These are phyloP conservation scores for Diutina neorugosa DNA, from an alignment of 1,139 yeast species.

Conservation along the genomic window DNA sequence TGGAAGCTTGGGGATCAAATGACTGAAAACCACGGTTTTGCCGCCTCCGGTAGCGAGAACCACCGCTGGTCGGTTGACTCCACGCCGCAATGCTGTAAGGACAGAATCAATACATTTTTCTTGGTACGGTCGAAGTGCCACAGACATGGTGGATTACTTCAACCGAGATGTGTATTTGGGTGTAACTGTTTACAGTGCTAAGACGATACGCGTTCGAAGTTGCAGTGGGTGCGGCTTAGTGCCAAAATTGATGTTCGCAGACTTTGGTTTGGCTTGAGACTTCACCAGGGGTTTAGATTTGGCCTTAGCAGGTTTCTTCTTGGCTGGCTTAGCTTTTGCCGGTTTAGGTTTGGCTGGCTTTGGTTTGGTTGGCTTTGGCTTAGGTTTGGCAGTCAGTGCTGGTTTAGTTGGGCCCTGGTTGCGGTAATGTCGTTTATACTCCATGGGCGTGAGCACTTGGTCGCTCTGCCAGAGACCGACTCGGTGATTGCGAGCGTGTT, in stretches of 20 bases:
- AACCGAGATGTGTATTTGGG: background rate
- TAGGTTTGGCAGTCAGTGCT: background rate
- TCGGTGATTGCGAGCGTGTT: constrained; percentile 40
- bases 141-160: background rate
- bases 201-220: background rate
- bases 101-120: constrained; percentile 53
- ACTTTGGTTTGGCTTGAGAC: background rate
- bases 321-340: background rate
- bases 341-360: background rate
- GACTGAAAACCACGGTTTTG: constrained; percentile 75
- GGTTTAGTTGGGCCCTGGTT: background rate
- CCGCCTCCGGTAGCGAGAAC: constrained; percentile 95
- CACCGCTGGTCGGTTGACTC: constrained; percentile 57
- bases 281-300: background rate
- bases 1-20: constrained; percentile 39
- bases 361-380: background rate
- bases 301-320: background rate
- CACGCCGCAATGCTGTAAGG: constrained; percentile 32
- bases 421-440: background rate
- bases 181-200: background rate
- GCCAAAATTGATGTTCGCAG: background rate
- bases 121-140: constrained; percentile 47
- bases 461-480: constrained; percentile 53
- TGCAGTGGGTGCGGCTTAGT: background rate
- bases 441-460: constrained; percentile 1